Conservation (phyloP, 2,329 filamentous ascomycete genomes). For the Penicillium glabrum region DNA sequence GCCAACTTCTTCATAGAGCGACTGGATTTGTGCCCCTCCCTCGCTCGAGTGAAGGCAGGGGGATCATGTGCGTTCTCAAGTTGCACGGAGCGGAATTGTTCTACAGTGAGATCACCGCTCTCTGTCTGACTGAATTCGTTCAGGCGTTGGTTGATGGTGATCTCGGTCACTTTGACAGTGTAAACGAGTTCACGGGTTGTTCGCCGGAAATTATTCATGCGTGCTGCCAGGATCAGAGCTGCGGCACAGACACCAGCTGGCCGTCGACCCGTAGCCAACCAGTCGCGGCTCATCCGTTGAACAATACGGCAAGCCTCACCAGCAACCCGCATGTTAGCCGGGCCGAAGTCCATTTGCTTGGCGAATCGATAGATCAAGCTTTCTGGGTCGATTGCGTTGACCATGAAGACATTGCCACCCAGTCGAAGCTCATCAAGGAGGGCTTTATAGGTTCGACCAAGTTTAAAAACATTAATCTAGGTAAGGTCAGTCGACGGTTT, state of each 20-base stretch:
- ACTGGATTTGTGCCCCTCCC: constrained; percentile 58
- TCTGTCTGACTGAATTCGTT: constrained; percentile 89
- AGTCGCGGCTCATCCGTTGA: constrained; percentile 91
- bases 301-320: constrained; percentile 85
- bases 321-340: constrained; percentile 78
- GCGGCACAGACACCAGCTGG: constrained; percentile 94
- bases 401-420: constrained; percentile 61
- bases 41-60: constrained; percentile 67
- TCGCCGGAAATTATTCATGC: constrained; percentile 97
- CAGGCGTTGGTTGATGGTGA: constrained; percentile 87
- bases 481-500: background rate
- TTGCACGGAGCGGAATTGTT: constrained; percentile 66
- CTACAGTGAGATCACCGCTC: constrained; percentile 79
- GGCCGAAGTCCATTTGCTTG: constrained; percentile 84
- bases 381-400: constrained; percentile 79
- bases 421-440: constrained; percentile 62
- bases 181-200: constrained; percentile 96
- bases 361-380: constrained; percentile 90
- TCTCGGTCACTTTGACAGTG: constrained; percentile 92
- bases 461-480: constrained; percentile 80
- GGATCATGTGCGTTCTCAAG: constrained; percentile 74
- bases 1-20: constrained; percentile 35
- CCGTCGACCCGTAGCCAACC: constrained; percentile 93
- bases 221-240: constrained; percentile 88
- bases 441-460: constrained; percentile 86